Conservation (phyloP, 768 basidiomycete genomes). For the Tubosaeta sp. region DNA sequence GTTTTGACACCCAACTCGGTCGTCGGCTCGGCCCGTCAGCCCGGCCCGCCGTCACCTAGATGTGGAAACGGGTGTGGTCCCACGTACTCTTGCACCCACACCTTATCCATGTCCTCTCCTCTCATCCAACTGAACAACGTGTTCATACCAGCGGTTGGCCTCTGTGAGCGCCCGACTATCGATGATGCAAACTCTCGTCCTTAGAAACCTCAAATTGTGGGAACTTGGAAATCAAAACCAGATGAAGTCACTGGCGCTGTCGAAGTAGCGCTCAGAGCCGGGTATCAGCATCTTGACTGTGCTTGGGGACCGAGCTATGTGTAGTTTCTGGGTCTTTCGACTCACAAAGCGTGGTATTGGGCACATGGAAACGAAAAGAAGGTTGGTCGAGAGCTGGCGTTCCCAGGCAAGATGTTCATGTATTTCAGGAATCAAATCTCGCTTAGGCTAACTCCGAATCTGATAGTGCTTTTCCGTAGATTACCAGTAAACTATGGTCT, state of each 20-base stretch:
- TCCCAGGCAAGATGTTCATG: slow-evolving; percentile 67
- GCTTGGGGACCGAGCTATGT: slow-evolving; percentile 41
- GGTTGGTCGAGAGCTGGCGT: slow-evolving; percentile 78
- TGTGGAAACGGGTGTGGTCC: background rate
- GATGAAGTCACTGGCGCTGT: slow-evolving; percentile 74
- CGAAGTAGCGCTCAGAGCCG: slow-evolving; percentile 66
- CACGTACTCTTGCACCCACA: background rate
- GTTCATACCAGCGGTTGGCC: slow-evolving; percentile 51
- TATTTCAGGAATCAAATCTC: slow-evolving; percentile 29
- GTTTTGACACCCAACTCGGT: background rate
- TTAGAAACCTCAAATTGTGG: slow-evolving; percentile 29
- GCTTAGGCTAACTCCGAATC: background rate
- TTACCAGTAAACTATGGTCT: slow-evolving; percentile 69
- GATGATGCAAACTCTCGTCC: background rate
- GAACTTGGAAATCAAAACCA: slow-evolving; percentile 78
- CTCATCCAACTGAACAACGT: slow-evolving; percentile 61
- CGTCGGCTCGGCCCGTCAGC: slow-evolving; percentile 10
- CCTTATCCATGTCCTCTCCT: slow-evolving; percentile 35
- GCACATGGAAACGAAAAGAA: slow-evolving; percentile 75
- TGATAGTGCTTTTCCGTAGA: slow-evolving; percentile 34
- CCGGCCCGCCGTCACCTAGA: slow-evolving; percentile 14
- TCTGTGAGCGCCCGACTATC: slow-evolving; percentile 39
- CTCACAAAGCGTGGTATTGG: slow-evolving; percentile 34
- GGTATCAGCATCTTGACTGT: slow-evolving; percentile 77
- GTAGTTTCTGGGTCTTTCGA: background rate